A percentile compares a stretch with the other conserved stretches of the same genome.
phyloP scores from a whole-genome alignment of 805 yeast species.

The Yarrowia sp. region DNA sequence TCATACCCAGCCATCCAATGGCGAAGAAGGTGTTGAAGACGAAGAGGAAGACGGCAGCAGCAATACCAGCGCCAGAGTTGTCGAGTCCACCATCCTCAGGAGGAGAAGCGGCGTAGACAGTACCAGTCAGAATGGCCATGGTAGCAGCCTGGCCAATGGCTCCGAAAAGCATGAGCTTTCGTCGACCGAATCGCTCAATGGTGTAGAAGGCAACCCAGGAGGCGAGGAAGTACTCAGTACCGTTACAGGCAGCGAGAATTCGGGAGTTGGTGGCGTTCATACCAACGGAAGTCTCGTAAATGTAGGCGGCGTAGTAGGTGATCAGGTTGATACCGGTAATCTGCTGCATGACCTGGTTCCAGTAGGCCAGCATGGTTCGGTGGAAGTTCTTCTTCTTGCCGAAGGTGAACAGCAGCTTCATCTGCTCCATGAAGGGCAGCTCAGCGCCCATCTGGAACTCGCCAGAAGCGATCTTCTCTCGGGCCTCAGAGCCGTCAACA shows the following conservation, averaged over 20 bases:
- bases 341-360: conserved; percentile 68
- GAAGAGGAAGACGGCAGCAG: conserved; percentile 35
- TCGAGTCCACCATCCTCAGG: conserved; percentile 21
- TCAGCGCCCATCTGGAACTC: conserved; percentile 30
- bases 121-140: conserved; percentile 43
- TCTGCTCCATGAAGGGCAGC: conserved; percentile 28
- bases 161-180: conserved; percentile 70
- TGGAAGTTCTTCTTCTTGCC: conserved; percentile 40
- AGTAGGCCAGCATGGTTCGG: conserved; percentile 51
- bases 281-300: conserved; percentile 73
- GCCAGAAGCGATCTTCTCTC: conserved; percentile 15
- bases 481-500: conserved; percentile 13
- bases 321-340: conserved; percentile 89
- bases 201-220: conserved; percentile 58
- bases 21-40: conserved; percentile 38
- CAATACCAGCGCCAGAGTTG: conserved; percentile 25
- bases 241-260: conserved; percentile 45
- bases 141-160: conserved; percentile 65
- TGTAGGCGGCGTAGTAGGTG: conserved; percentile 85
- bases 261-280: conserved; percentile 44
- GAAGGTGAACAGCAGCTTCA: conserved; percentile 25
- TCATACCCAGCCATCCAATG: conserved; percentile 37
- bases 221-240: conserved; percentile 65
- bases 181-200: conserved; percentile 63
- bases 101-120: conserved; percentile 31